Base-by-base conservation (phyloP, 2,329 filamentous ascomycete species). In the Dactylonectria macrodidyma region DNA sequence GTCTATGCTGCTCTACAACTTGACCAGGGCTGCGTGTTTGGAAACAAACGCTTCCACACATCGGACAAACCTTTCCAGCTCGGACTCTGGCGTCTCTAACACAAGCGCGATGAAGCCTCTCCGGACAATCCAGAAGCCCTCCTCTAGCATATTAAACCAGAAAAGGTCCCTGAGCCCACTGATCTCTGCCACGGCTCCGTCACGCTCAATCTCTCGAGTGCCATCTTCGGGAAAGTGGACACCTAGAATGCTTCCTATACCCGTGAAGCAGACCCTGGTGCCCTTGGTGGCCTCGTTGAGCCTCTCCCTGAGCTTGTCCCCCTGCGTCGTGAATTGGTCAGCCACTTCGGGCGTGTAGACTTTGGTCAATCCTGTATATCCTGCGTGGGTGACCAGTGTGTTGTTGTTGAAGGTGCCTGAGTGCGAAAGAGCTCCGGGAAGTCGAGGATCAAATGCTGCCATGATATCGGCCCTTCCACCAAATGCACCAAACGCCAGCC, bases 321-420 rank as follows among this genome's bases (percentile, higher is more conserved):
- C 82, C 8, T 63, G 60, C 1, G 68, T 70, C 9, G 79, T 82
- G 62, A 83, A 80, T 3, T 65, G 69, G 2, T 57, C 54, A 16
- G 80, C 79, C 2, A 76, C 75, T 4, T 78, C 75, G 4, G 78
- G 74, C 0, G 81, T 79, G 50, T 79, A 83, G 1, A 84, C 65
- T 38, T 78, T 72, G 2, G 76, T 78, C 5, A 84, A 73, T 0
- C 80, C 83, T 5, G 77, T 78, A 58, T 83, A 68, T 3, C 90
- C 90, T 8, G 88, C 87, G 26, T 83, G 81, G 84, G 91, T 92
- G 2, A 86, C 86, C 7, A 91, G 78, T 0, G 79, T 79, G 76
- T 93, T 92, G 75, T 93, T 93, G 77, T 92, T 92, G 77, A 91
- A 92, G 0, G 90, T 92, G 2, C 90, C 90, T 0, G 89, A 87